Conservation (phyloP, 768 basidiomycete genomes). For the Suillus occidentalis region DNA sequence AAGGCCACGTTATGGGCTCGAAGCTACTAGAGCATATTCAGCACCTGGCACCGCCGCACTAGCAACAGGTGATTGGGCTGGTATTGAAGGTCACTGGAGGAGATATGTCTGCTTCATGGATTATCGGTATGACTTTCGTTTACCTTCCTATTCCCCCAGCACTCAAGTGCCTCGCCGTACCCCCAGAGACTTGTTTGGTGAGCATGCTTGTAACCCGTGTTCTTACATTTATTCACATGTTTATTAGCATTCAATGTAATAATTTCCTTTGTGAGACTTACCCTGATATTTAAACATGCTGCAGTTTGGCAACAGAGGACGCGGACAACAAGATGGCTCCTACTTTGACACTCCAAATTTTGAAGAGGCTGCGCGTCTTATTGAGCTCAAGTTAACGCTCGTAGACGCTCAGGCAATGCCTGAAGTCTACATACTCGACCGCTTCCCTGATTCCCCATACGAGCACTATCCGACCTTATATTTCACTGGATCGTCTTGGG, state of each 20-base stretch:
- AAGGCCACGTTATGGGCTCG: slow-evolving; percentile 50
- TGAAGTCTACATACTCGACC: slow-evolving; percentile 18
- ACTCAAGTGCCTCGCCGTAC: slow-evolving; percentile 1
- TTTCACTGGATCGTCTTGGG: slow-evolving; percentile 47
- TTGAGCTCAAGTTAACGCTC: slow-evolving; percentile 55
- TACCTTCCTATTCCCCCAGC: slow-evolving; percentile 44
- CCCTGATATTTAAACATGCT: slow-evolving; percentile 8
- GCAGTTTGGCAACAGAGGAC: slow-evolving; percentile 22
- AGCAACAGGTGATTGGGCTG: slow-evolving; percentile 62
- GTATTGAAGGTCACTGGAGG: slow-evolving; percentile 73
- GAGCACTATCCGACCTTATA: slow-evolving; percentile 43
- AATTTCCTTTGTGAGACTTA: background rate
- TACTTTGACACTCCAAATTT: slow-evolving; percentile 57
- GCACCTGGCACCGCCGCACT: slow-evolving; percentile 42
- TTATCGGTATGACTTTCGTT: slow-evolving; percentile 49
- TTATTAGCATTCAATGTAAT: slow-evolving; percentile 52
- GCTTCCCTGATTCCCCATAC: slow-evolving; percentile 23
- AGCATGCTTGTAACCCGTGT: slow-evolving; percentile 1
- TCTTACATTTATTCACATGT: slow-evolving; percentile 1
- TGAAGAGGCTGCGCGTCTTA: slow-evolving; percentile 63
- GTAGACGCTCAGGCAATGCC: slow-evolving; percentile 33
- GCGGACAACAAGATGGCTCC: slow-evolving; percentile 26
- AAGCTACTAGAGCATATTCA: slow-evolving; percentile 54
- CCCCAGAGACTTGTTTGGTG: slow-evolving; percentile 27
- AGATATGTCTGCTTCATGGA: slow-evolving; percentile 79